Evolutionary conservation across 352 stramenopile genomes (phyloP), one percentile per base, ranked within the genome.

Genomic region (Pythium coloratum): DNA sequence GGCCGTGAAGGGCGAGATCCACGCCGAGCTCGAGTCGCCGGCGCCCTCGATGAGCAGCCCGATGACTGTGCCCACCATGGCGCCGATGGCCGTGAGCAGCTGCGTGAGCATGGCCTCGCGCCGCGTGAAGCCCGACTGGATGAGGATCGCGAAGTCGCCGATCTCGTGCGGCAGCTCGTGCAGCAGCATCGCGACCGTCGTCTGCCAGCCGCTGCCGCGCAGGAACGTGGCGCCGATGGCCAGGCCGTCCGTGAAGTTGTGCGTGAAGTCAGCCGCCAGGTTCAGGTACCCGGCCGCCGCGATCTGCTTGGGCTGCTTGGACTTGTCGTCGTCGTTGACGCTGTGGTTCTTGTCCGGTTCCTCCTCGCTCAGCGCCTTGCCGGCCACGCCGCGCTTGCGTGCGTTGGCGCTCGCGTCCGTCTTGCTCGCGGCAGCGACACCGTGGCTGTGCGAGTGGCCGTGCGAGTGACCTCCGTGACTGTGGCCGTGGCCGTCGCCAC

Each of bases 211-310:
- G 69, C 69, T 95, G 51, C 76, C 84, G 20, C 76, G 80, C 55
- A 88, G 63, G 79, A 97, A 97, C 18, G 90, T 96, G 24, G 92
- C 91, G 46, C 94, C 94, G 75, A 98, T 97, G 4, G 92, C 92
- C 40, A 98, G 78, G 2, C 93, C 93, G 71, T 98, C 93, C 9
- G 93, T 98, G 64, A 98, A 98, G 72, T 97, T 98, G 72, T 98
- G 92, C 57, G 92, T 79, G 44, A 94, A 91, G 66, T 98, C 92
- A n/a, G 89, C 91, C 3, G 83, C 88, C 42, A 98, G 80, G 67
- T 97, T 98, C 7, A 98, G 69, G 67, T 95, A 97, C 1, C 88
- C 92, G n/a, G 86, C 86, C 14, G 89, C 85, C 3, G 86, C 83
- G 64, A 93, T 91, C 49, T 72, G 71, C 62, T 80, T 76, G 47